Evolutionary conservation across 83 land plant species (phyloP).

Genomic region (Diphasiastrum complanatum): DNA sequence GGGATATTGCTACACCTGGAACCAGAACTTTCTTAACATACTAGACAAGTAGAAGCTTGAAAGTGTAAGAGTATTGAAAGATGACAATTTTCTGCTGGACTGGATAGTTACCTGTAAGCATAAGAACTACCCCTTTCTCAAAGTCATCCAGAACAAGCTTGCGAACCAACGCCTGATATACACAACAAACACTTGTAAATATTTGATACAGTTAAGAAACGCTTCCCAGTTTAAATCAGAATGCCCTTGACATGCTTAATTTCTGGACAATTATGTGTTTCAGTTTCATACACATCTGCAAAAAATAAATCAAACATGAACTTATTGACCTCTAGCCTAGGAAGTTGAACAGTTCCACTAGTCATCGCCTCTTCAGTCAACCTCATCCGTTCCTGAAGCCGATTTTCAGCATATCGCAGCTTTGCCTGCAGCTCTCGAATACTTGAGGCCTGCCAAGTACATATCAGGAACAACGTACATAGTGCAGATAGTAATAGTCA

Average conservation of each 20-base stretch:
- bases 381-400: conserved; percentile 35
- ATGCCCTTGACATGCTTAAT: neutral
- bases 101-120: conserved; percentile 23
- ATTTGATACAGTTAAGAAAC: too few relatives aligned
- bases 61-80: neutral
- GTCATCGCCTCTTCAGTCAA: conserved; percentile 27
- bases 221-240: too few relatives aligned
- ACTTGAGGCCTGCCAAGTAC: conserved; percentile 36
- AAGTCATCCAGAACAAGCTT: conserved; percentile 36
- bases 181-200: too few relatives aligned
- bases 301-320: neutral
- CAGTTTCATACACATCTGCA: neutral
- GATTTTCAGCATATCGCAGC: conserved; percentile 30
- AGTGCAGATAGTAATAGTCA: too few relatives aligned
- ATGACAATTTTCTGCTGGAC: neutral
- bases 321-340: conserved; percentile 26
- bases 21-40: neutral
- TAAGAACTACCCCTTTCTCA: conserved; percentile 35
- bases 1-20: conserved; percentile 30
- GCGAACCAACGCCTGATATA: conserved; percentile 25
- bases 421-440: conserved; percentile 29
- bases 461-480: too few relatives aligned
- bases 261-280: neutral
- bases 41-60: neutral
- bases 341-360: conserved; percentile 20